These are phyloP conservation scores for Casuarina equisetifolia DNA, from an alignment of 306 rosid species.

Conservation along the genomic window DNA sequence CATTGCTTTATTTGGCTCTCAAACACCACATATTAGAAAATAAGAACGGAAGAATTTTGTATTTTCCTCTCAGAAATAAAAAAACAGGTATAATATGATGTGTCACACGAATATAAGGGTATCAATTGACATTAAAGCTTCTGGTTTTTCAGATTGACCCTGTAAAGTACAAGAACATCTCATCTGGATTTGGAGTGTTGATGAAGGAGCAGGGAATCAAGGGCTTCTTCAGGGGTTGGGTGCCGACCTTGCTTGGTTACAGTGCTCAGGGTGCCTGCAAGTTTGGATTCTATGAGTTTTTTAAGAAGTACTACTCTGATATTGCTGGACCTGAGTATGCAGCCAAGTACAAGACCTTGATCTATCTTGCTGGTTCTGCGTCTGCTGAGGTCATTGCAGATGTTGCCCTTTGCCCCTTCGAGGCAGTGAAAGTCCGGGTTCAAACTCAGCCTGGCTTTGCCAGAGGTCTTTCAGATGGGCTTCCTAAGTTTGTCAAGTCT, in stretches of 20 bases:
- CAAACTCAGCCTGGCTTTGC: conserved; percentile 99
- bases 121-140: conserved; percentile 9
- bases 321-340: conserved; percentile 95
- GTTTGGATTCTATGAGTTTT: conserved; percentile 90
- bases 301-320: conserved; percentile 93
- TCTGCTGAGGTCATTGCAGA: conserved; percentile 98
- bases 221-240: conserved; percentile 98
- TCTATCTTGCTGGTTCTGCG: conserved; percentile 98
- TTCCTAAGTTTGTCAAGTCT: conserved; percentile 83
- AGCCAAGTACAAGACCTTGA: conserved; percentile 92
- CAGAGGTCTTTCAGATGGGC: conserved; percentile 84
- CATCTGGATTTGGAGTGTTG: conserved; percentile 90
- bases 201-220: conserved; percentile 87
- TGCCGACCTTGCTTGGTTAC: conserved; percentile 92
- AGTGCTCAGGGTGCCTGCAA: conserved; percentile 99
- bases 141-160: conserved; percentile 77
- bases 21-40: neutral
- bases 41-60: neutral
- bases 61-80: neutral
- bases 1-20: neutral
- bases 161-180: conserved; percentile 73
- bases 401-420: conserved; percentile 91
- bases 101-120: neutral
- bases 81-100: neutral
- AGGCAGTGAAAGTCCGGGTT: conserved; percentile 96